Evolutionary conservation across 441 rosid genomes (phyloP), one percentile per base, ranked within the genome.

Genomic region (Gossypium schwendimanii): DNA sequence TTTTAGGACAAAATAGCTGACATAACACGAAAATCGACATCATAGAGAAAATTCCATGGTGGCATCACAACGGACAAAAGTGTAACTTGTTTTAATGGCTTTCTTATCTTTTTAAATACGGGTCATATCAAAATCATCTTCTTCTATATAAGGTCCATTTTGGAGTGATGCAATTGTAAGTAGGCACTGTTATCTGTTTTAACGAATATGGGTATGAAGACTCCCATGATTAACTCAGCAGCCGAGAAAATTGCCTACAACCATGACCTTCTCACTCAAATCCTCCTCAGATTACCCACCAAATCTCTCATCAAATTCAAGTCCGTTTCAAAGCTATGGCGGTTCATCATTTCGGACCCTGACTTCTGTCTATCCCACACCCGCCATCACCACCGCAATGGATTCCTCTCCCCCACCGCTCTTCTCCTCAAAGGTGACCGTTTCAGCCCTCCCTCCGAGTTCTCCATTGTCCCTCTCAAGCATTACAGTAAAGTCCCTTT

Each of bases 261-360:
- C 21, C 28, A 26, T 28, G 75, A 71, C 28, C 53, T 70, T 1
- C n/a, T 57, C 2, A 23, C n/a, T 0, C 15, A 33, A 61, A 20
- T 41, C 70, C 18, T 49, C 3, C 58, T 44, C 24, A 39, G 55
- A 23, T 6, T 76, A 31, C 75, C 72, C 11, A 50, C 52, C 17
- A 45, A 60, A 33, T 26, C 65, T 11, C 57, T 76, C 15, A 4
- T 61, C 41, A 64, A 71, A 11, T 64, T 76, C 68, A 76, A 76
- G 20, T 71, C 54, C 12, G 67, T 71, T 5, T 71, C 68, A 5
- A 76, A 31, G 18, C 75, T 55, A 36, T 76, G 69, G 72, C n/a
- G 23, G 2, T 58, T 20, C 21, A 18, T 63, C 3, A 52, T 63
- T 4, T 44, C 52, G 3, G 1, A 23, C 14, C 47, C 59, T 21